phyloP scores from a whole-genome alignment of 1,284 basidiomycete genomes.

The Athelia psychrophila region DNA sequence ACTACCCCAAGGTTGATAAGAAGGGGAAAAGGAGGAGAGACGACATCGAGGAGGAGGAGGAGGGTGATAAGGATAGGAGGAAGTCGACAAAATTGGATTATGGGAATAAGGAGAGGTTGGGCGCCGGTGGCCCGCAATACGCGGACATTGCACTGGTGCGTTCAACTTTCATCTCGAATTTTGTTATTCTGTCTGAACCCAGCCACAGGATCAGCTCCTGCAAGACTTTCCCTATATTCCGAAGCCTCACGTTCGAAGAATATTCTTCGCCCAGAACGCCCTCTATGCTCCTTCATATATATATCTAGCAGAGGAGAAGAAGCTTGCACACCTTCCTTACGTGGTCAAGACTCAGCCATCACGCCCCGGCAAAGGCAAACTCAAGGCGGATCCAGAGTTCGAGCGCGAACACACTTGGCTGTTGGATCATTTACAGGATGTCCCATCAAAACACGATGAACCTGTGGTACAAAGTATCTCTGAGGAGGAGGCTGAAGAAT shows the following conservation, averaged over 20 bases:
- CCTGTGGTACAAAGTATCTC: constrained; percentile 21
- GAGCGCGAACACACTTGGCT: constrained; percentile 48
- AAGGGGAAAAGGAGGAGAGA: constrained; percentile 52
- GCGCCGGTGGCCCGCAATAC: constrained; percentile 43
- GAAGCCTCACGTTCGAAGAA: constrained; percentile 43
- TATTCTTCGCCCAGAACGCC: constrained; percentile 31
- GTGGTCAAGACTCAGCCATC: constrained; percentile 34
- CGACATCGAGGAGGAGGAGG: constrained; percentile 18
- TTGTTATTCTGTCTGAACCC: constrained; percentile 3
- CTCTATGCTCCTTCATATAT: constrained; percentile 64
- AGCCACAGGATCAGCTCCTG: constrained; percentile 47
- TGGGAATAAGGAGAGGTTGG: constrained; percentile 37
- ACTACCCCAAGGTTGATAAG: constrained; percentile 56
- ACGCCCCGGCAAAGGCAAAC: constrained; percentile 38
- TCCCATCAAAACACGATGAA: constrained; percentile 25
- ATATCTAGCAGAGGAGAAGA: constrained; percentile 35
- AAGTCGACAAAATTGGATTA: constrained; percentile 48
- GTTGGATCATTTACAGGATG: constrained; percentile 27
- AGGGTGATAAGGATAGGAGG: constrained; percentile 18
- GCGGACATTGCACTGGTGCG: constrained; percentile 47
- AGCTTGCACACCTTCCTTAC: constrained; percentile 33
- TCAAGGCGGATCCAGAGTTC: constrained; percentile 39
- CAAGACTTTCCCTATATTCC: constrained; percentile 58
- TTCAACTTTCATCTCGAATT: constrained; percentile 4
- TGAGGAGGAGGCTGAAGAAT: constrained; percentile 39